Conservation (phyloP, 257 asterid species). For the Gentiana straminea region DNA sequence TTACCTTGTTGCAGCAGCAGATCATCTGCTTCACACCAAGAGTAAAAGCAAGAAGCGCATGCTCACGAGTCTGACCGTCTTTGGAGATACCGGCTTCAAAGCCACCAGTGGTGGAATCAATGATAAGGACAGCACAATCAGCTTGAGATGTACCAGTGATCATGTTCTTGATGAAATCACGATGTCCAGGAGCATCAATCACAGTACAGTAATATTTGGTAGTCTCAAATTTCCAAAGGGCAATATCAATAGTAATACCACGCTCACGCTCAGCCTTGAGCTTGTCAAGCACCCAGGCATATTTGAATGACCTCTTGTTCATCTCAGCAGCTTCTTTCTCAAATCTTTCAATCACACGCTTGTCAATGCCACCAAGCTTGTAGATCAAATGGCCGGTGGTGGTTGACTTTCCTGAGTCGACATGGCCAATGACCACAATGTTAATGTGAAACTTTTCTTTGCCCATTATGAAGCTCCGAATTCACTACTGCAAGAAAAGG, state of each 20-base stretch:
- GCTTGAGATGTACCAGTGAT: conserved; percentile 25
- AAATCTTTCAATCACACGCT: conserved; percentile 78
- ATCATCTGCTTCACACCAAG: conserved; percentile 76
- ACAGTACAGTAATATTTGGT: conserved; percentile 62
- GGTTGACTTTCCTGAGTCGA: conserved; percentile 41
- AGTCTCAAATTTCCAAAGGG: conserved; percentile 83
- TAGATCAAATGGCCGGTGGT: conserved; percentile 57
- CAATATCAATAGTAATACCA: conserved; percentile 78
- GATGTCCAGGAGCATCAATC: conserved; percentile 25
- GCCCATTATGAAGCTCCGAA: neutral
- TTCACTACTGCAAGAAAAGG: no score
- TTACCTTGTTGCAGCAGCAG: conserved; percentile 20
- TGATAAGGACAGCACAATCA: conserved; percentile 27
- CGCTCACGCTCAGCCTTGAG: conserved; percentile 88
- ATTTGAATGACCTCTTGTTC: conserved; percentile 25
- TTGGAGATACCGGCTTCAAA: conserved; percentile 72
- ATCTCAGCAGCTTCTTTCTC: conserved; percentile 44
- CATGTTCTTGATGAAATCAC: conserved; percentile 26
- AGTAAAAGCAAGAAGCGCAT: conserved; percentile 63
- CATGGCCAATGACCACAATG: conserved; percentile 48
- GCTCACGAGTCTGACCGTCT: conserved; percentile 85
- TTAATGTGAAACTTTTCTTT: conserved; percentile 27
- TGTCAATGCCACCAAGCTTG: conserved; percentile 83
- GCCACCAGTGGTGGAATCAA: conserved; percentile 70
- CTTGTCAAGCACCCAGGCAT: conserved; percentile 81